phyloP scores from a whole-genome alignment of 2,329 filamentous ascomycete genomes.

The Camptophora hylomeconis region DNA sequence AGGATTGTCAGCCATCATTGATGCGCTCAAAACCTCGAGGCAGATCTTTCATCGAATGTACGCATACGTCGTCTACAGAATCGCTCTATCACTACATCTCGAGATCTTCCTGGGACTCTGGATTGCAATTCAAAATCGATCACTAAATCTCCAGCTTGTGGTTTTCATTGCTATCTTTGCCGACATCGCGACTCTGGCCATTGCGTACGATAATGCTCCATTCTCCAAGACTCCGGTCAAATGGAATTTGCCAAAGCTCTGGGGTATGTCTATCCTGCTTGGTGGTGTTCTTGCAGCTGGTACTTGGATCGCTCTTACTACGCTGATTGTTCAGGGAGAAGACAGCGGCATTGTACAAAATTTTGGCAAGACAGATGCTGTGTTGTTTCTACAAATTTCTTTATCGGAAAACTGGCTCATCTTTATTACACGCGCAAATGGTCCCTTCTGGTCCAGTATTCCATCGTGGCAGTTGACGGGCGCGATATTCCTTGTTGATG shows the following conservation, averaged over 20 bases:
- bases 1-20: slow-evolving; percentile 82
- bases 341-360: slow-evolving; percentile 82
- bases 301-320: slow-evolving; percentile 81
- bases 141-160: slow-evolving; percentile 72
- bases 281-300: slow-evolving; percentile 69
- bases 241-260: slow-evolving; percentile 89
- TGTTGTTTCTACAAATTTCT: slow-evolving; percentile 81
- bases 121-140: slow-evolving; percentile 78
- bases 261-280: slow-evolving; percentile 80
- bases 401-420: slow-evolving; percentile 93
- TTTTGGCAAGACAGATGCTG: slow-evolving; percentile 66
- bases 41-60: slow-evolving; percentile 98
- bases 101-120: slow-evolving; percentile 85
- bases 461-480: slow-evolving; percentile 74
- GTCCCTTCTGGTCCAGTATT: slow-evolving; percentile 80
- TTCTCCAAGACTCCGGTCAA: slow-evolving; percentile 79
- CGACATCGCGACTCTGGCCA: slow-evolving; percentile 80
- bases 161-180: slow-evolving; percentile 94
- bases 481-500: slow-evolving; percentile 69
- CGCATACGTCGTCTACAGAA: slow-evolving; percentile 90
- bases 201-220: slow-evolving; percentile 85
- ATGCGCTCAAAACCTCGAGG: slow-evolving; percentile 81
- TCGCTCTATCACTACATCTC: slow-evolving; percentile 78
- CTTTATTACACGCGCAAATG: slow-evolving; percentile 88
- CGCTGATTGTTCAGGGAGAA: slow-evolving; percentile 56